Conservation (phyloP, 768 basidiomycete genomes). For the Tephrocybe sp. region DNA sequence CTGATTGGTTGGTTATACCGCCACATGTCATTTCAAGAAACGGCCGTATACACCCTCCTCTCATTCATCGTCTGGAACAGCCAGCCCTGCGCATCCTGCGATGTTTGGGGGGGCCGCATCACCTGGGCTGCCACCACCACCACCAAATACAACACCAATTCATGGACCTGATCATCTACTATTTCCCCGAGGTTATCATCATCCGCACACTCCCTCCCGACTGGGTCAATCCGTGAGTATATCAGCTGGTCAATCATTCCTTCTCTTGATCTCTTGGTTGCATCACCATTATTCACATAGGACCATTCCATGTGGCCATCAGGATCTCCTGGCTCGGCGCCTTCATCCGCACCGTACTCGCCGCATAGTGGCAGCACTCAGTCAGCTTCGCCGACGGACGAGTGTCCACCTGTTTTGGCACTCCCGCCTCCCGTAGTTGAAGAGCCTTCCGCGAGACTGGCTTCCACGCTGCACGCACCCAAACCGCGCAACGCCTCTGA, state of each 20-base stretch:
- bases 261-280: conserved; percentile 4
- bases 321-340: conserved; percentile 9
- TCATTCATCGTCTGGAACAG: conserved; percentile 48
- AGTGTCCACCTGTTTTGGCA: conserved; percentile 11
- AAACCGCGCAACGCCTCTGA: conserved; percentile 17
- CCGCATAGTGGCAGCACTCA: conserved; percentile 9
- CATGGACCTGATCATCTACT: conserved; percentile 23
- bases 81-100: conserved; percentile 42
- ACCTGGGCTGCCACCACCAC: conserved; percentile 25
- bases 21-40: conserved; percentile 37
- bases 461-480: conserved; percentile 13
- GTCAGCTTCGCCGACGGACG: conserved; percentile 10
- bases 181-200: conserved; percentile 22
- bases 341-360: conserved; percentile 13
- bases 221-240: conserved; percentile 18
- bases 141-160: conserved; percentile 20
- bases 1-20: conserved; percentile 9
- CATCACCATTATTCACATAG: conserved; percentile 10
- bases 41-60: conserved; percentile 43
- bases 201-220: conserved; percentile 22
- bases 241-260: background rate
- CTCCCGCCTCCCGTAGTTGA: conserved; percentile 15
- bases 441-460: background rate
- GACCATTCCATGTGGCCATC: conserved; percentile 12
- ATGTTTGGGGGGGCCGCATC: conserved; percentile 24